Conservation (phyloP, 169 alveolate species). For the Condylostoma magnum region DNA sequence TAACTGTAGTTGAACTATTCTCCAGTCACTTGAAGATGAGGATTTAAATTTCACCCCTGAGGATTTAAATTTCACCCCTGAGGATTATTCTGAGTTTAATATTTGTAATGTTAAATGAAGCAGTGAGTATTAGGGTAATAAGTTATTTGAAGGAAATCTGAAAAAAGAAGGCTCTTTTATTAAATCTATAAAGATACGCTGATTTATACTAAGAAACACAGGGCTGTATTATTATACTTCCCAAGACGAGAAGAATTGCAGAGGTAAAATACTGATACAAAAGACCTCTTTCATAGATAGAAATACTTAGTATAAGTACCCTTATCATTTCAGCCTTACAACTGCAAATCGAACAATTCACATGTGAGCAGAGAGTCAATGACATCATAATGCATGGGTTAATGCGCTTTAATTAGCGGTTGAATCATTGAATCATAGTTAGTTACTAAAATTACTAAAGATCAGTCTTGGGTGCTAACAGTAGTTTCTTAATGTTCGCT, state of each 20-base stretch:
- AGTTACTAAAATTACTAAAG: too few relatives aligned
- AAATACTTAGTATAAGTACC: not conserved
- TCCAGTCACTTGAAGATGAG: too few relatives aligned
- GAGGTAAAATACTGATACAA: not conserved
- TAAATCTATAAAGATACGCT: not conserved
- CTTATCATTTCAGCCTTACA: not conserved
- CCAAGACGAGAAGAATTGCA: not conserved
- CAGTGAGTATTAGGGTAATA: slow-evolving; percentile 13
- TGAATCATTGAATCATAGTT: too few relatives aligned
- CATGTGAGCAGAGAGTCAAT: not conserved
- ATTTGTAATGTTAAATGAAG: slow-evolving; percentile 5
- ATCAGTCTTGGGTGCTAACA: too few relatives aligned
- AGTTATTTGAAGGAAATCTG: slow-evolving; percentile 16
- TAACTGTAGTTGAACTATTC: too few relatives aligned
- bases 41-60: too few relatives aligned
- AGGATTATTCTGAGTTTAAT: slow-evolving; percentile 3
- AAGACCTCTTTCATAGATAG: not conserved
- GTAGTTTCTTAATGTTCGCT: too few relatives aligned
- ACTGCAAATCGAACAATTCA: not conserved
- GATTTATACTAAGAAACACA: slow-evolving; percentile 3
- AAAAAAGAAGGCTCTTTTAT: slow-evolving; percentile 4
- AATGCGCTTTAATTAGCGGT: too few relatives aligned
- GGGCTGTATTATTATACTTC: not conserved
- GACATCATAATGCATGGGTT: not conserved
- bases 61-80: too few relatives aligned